These are phyloP conservation scores for Aspergillus ochraceoroseus DNA, from an alignment of 2,329 filamentous ascomycete species.

Conservation along the genomic window DNA sequence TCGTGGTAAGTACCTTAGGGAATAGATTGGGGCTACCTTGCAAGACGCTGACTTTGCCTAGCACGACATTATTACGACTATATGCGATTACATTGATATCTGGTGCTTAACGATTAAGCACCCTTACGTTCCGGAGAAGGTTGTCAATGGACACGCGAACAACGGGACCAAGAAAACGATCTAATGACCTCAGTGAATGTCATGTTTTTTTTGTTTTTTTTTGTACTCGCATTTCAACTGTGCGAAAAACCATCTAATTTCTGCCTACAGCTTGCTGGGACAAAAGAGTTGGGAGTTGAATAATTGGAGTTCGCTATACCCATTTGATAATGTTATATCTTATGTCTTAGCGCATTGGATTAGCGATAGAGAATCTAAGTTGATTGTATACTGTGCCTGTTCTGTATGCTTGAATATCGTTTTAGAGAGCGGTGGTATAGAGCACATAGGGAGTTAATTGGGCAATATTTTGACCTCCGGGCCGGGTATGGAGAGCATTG, in stretches of 20 bases:
- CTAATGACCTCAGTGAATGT: no score
- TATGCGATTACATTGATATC: constrained; percentile 97
- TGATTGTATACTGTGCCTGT: no score
- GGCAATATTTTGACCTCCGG: no score
- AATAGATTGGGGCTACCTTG: background rate
- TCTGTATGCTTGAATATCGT: no score
- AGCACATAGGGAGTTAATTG: no score
- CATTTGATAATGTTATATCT: constrained; percentile 6
- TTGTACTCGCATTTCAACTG: constrained; percentile 17
- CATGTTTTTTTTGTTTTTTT: no score
- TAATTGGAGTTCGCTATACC: constrained; percentile 3
- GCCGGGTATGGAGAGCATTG: background rate
- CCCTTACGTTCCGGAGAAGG: constrained; percentile 47
- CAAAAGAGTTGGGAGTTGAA: constrained; percentile 2
- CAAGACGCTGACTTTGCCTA: constrained; percentile 22
- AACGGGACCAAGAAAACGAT: constrained; percentile 27
- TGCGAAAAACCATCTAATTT: background rate
- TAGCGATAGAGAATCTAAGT: constrained; percentile 15
- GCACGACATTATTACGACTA: constrained; percentile 91
- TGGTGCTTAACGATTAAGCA: constrained; percentile 99
- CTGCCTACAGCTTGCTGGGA: background rate
- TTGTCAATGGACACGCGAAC: constrained; percentile 23
- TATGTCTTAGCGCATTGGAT: constrained; percentile 13
- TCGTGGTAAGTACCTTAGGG: constrained; percentile 57
- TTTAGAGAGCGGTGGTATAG: no score